A percentile compares a stretch with the other conserved stretches of the same genome.
Conservation (phyloP, 2,329 filamentous ascomycete genomes). For the Keithomyces neogunnii region DNA sequence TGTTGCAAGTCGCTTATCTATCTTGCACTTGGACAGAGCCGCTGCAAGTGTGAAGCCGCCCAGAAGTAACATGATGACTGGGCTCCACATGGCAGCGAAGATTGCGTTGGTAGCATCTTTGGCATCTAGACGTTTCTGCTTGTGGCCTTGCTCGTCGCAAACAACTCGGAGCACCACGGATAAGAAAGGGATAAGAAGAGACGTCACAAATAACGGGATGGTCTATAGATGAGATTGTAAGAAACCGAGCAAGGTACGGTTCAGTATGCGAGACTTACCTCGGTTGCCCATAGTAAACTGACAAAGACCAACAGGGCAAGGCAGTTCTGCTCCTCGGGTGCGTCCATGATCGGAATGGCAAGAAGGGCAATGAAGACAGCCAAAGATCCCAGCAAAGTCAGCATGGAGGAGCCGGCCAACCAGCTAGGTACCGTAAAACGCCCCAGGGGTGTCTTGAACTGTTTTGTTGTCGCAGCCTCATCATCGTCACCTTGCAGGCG, state of each 20-base stretch:
- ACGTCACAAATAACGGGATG: slow-evolving; percentile 94
- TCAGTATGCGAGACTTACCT: slow-evolving; percentile 46
- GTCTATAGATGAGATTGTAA: slow-evolving; percentile 42
- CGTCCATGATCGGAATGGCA: slow-evolving; percentile 71
- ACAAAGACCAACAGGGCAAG: slow-evolving; percentile 89
- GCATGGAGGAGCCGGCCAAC: slow-evolving; percentile 76
- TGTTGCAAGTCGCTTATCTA: slow-evolving; percentile 94
- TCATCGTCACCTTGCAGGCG: slow-evolving; percentile 80
- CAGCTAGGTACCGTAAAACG: slow-evolving; percentile 68
- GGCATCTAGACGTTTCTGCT: slow-evolving; percentile 62
- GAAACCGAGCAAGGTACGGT: not conserved
- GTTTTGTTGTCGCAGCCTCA: slow-evolving; percentile 51
- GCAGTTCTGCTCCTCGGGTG: slow-evolving; percentile 90
- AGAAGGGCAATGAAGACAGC: slow-evolving; percentile 68
- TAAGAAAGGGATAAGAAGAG: slow-evolving; percentile 85
- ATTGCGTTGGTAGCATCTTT: slow-evolving; percentile 76
- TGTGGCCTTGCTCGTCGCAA: slow-evolving; percentile 53
- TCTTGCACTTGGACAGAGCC: slow-evolving; percentile 92
- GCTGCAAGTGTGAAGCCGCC: slow-evolving; percentile 95
- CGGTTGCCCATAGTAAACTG: slow-evolving; percentile 91
- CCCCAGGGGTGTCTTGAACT: slow-evolving; percentile 72
- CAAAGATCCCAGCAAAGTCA: slow-evolving; percentile 63
- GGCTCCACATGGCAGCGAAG: slow-evolving; percentile 97
- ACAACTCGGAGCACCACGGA: slow-evolving; percentile 82
- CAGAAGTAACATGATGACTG: slow-evolving; percentile 94